These are phyloP conservation scores for Trichoderma guizhouense DNA, from an alignment of 2,329 filamentous ascomycete genomes.

Conservation along the genomic window DNA sequence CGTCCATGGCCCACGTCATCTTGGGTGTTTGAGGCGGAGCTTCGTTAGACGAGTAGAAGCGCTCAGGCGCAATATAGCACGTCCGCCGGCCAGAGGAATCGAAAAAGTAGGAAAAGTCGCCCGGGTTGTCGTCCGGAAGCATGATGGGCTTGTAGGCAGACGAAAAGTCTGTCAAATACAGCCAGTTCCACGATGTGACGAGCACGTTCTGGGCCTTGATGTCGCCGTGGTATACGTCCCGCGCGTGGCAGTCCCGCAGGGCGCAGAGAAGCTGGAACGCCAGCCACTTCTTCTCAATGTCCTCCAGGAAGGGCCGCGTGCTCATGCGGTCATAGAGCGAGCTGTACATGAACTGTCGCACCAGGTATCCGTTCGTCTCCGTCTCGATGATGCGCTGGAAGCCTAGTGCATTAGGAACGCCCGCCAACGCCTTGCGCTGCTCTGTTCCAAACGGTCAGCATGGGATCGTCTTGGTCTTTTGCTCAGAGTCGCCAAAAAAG, in stretches of 20 bases:
- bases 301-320: slow-evolving; percentile 91
- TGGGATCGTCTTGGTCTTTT: background rate
- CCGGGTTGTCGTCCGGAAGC: slow-evolving; percentile 92
- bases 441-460: slow-evolving; percentile 42
- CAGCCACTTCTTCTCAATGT: slow-evolving; percentile 98
- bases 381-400: slow-evolving; percentile 93
- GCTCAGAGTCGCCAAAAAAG: background rate
- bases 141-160: slow-evolving; percentile 92
- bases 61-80: slow-evolving; percentile 92
- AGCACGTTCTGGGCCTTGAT: slow-evolving; percentile 98
- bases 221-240: slow-evolving; percentile 91
- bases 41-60: slow-evolving; percentile 73
- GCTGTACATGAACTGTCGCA: slow-evolving; percentile 93
- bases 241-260: slow-evolving; percentile 83
- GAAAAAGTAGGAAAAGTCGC: slow-evolving; percentile 97
- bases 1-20: slow-evolving; percentile 92
- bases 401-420: slow-evolving; percentile 84
- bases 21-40: slow-evolving; percentile 58
- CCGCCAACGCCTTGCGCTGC: slow-evolving; percentile 73
- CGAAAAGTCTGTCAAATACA: slow-evolving; percentile 96
- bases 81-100: slow-evolving; percentile 88
- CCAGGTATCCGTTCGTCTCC: slow-evolving; percentile 84
- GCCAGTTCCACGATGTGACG: slow-evolving; percentile 99
- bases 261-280: slow-evolving; percentile 93
- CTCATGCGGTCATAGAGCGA: slow-evolving; percentile 96